These are phyloP conservation scores for Pleurotus pulmonarius DNA, from an alignment of 768 basidiomycete species.

Conservation along the genomic window DNA sequence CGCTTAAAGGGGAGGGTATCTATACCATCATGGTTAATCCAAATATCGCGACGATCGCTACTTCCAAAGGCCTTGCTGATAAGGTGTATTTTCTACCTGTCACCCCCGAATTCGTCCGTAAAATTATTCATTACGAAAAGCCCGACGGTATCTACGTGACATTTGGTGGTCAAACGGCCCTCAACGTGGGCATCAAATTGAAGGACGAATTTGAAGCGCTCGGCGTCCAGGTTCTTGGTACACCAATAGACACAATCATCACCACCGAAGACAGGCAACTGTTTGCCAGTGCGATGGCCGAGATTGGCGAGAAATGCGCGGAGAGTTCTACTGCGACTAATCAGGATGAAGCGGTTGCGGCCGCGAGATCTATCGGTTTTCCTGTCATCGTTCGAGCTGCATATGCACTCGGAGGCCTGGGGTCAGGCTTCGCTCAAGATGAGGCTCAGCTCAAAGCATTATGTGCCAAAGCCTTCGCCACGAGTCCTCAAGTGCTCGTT, in stretches of 20 bases:
- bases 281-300: slow-evolving; percentile 91
- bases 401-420: slow-evolving; percentile 93
- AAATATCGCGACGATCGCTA: slow-evolving; percentile 98
- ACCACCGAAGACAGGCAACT: slow-evolving; percentile 94
- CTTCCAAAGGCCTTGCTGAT: slow-evolving; percentile 95
- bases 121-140: slow-evolving; percentile 98
- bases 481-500: slow-evolving; percentile 96
- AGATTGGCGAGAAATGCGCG: slow-evolving; percentile 95
- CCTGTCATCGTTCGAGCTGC: slow-evolving; percentile 97
- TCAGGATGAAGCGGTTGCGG: slow-evolving; percentile 75
- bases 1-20: slow-evolving; percentile 97
- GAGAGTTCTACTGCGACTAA: slow-evolving; percentile 87
- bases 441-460: slow-evolving; percentile 85
- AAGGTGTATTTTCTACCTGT: slow-evolving; percentile 99
- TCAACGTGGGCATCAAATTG: slow-evolving; percentile 95
- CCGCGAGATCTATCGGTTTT: slow-evolving; percentile 84
- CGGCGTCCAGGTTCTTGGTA: slow-evolving; percentile 92
- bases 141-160: slow-evolving; percentile 99
- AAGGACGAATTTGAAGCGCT: slow-evolving; percentile 92
- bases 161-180: slow-evolving; percentile 96
- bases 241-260: slow-evolving; percentile 96
- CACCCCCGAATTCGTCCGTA: slow-evolving; percentile 95
- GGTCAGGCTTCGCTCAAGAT: slow-evolving; percentile 94
- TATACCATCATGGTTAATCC: slow-evolving; percentile 99
- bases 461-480: slow-evolving; percentile 94